Evolutionary conservation across 148 eudicot species (phyloP).

Genomic region (Mesembryanthemum crystallinum): DNA sequence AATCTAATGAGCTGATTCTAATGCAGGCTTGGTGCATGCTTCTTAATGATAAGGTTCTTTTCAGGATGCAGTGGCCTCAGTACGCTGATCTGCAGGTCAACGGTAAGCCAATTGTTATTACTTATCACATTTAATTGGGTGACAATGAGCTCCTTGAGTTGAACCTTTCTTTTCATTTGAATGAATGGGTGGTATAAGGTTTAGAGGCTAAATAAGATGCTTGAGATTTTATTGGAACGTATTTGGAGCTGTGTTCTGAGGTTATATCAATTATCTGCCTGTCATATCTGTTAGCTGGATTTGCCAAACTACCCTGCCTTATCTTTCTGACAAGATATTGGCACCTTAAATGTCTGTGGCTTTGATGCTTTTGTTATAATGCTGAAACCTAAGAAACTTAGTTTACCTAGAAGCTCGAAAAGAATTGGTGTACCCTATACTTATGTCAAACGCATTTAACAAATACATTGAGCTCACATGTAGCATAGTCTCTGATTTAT

Average conservation of each 20-base stretch:
- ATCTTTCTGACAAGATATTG: not conserved
- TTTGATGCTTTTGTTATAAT: too few species aligned
- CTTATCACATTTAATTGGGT: not conserved
- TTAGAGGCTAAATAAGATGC: not conserved
- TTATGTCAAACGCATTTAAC: too few species aligned
- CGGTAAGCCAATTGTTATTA: constrained; percentile 41
- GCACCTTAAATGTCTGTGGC: too few species aligned
- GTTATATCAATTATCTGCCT: not conserved
- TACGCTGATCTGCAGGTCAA: constrained; percentile 65
- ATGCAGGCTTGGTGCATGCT: constrained; percentile 87
- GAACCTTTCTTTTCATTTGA: not conserved
- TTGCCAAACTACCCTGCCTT: not conserved
- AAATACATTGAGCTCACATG: too few species aligned
- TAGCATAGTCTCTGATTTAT: too few species aligned
- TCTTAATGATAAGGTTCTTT: constrained; percentile 70
- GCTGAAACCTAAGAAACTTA: too few species aligned
- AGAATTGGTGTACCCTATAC: too few species aligned
- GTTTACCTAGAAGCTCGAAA: too few species aligned
- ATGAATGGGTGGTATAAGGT: not conserved
- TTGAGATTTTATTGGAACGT: not conserved
- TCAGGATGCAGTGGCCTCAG: constrained; percentile 85
- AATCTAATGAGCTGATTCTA: not conserved
- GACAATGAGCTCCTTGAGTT: not conserved
- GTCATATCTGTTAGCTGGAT: not conserved
- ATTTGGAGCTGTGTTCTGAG: not conserved